phyloP scores from a whole-genome alignment of 2,329 filamentous ascomycete species.

The Mollisiaceae sp. region DNA sequence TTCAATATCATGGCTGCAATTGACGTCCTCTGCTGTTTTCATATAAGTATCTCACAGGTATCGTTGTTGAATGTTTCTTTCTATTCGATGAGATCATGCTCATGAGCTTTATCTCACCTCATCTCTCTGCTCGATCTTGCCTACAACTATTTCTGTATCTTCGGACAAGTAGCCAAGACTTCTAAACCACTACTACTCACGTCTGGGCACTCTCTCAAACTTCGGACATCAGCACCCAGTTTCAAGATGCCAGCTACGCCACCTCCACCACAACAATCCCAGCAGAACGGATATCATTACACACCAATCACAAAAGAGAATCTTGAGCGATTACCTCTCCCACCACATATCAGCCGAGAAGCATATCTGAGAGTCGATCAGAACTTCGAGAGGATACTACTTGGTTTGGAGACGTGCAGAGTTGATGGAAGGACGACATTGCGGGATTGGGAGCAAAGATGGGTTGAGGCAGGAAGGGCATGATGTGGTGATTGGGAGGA shows the following conservation, averaged over 20 bases:
- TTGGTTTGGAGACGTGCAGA: neutral
- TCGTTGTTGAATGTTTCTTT: neutral
- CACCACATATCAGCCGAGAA: neutral
- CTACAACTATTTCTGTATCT: neutral
- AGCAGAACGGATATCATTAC: neutral
- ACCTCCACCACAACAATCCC: neutral
- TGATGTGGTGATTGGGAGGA: neutral
- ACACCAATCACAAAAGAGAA: neutral
- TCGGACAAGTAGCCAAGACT: neutral
- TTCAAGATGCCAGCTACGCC: constrained; percentile 3
- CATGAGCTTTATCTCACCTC: neutral
- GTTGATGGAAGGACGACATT: neutral
- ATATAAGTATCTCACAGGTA: neutral
- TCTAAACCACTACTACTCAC: neutral
- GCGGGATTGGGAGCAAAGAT: neutral
- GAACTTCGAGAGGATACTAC: constrained; percentile 3
- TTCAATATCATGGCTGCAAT: too few species aligned
- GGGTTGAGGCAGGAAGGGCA: neutral
- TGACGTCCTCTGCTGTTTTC: neutral
- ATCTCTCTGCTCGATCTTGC: neutral
- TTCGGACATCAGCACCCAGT: neutral
- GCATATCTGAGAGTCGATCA: neutral
- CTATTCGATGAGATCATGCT: neutral
- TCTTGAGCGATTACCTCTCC: neutral
- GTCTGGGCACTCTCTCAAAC: neutral